Percentiles rank a stretch among this genome's conserved stretches.
Conservation (phyloP, 345 rosid species). For the Gossypioides kirkii region DNA sequence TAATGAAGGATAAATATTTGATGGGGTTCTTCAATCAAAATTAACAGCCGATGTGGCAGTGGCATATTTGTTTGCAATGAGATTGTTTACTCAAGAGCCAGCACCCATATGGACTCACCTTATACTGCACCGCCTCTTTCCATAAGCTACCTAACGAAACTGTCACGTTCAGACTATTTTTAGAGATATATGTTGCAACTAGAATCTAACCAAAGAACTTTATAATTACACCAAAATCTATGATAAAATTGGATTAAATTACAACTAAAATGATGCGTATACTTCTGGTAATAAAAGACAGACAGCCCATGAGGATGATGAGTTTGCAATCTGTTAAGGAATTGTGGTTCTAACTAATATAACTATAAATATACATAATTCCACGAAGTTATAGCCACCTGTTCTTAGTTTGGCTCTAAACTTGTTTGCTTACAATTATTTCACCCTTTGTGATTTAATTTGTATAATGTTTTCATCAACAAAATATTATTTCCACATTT, state of each 20-base stretch:
- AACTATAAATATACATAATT: not conserved
- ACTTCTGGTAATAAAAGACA: too few species aligned
- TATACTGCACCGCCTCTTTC: too few species aligned
- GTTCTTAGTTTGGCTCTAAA: too few species aligned
- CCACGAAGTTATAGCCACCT: too few species aligned
- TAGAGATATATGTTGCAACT: too few species aligned
- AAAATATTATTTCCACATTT: too few species aligned
- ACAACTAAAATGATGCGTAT: not conserved
- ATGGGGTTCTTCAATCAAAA: not conserved
- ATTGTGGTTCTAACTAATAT: not conserved
- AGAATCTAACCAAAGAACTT: too few species aligned
- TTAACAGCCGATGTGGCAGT: too few species aligned
- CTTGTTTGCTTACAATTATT: too few species aligned
- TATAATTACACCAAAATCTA: not conserved
- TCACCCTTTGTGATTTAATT: too few species aligned
- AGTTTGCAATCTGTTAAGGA: not conserved
- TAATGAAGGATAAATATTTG: constrained; percentile 8
- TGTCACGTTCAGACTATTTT: not conserved
- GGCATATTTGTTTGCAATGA: not conserved
- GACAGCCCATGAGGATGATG: too few species aligned
- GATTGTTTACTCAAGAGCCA: not conserved
- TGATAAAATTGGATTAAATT: not conserved
- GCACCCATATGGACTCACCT: not conserved
- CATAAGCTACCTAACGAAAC: not conserved
- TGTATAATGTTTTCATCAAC: too few species aligned